A percentile compares a stretch with the other conserved stretches of the same genome.
Conservation (phyloP, 225 moss, liverwort and hornwort genomes). For the Lunularia cruciata region DNA sequence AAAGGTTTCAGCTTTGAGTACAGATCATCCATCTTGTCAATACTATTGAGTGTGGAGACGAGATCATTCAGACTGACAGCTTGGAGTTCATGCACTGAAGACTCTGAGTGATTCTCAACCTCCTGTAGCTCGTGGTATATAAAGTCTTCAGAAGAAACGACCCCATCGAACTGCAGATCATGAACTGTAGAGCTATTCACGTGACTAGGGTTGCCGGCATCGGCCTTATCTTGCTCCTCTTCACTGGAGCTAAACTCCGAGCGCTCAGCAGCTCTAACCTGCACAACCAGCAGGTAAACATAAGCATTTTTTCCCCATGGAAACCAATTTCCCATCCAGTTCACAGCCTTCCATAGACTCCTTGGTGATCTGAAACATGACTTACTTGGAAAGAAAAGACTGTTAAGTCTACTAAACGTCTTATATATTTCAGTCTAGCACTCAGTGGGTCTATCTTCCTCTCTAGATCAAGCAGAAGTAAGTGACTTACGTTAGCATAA, state of each 20-base stretch:
- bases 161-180: not conserved
- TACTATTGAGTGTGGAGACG: slow-evolving; percentile 26
- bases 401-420: not conserved
- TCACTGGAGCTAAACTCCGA: not conserved
- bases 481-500: not conserved
- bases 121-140: not conserved
- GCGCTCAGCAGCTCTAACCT: not conserved
- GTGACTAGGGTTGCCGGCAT: not conserved
- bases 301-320: too few relatives aligned
- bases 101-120: not conserved
- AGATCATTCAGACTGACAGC: slow-evolving; percentile 28
- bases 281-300: too few relatives aligned
- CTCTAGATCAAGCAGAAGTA: too few relatives aligned
- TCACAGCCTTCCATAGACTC: not conserved
- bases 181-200: not conserved
- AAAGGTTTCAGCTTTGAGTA: slow-evolving; percentile 29
- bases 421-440: not conserved
- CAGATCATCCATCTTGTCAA: slow-evolving; percentile 37
- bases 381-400: not conserved
- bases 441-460: too few relatives aligned
- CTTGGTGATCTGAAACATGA: not conserved
- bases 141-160: slow-evolving; percentile 5
- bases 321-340: too few relatives aligned
- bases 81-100: not conserved
- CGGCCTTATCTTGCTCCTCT: not conserved